Evolutionary conservation across 441 rosid species (phyloP).

Genomic region (Euphorbia schlechtendalii): DNA sequence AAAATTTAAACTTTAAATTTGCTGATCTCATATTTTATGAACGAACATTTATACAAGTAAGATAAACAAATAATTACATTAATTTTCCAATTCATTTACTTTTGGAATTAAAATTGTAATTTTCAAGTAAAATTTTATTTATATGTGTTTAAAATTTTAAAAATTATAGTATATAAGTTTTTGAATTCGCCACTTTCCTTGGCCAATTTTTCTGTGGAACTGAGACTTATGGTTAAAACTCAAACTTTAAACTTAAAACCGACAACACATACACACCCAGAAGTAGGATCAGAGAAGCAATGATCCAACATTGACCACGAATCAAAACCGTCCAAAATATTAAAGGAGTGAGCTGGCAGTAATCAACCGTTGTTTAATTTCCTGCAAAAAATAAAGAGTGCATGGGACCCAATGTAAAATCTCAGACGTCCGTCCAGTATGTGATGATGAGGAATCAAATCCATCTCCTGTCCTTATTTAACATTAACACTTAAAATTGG

Average conservation of each 20-base stretch:
- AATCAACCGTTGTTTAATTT: constrained; percentile 17
- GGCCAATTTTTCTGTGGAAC: neutral
- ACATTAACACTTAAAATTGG: too few relatives aligned
- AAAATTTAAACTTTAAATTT: too few relatives aligned
- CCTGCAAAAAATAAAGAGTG: constrained; percentile 8
- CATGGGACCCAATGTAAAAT: constrained; percentile 19
- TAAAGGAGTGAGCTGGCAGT: constrained; percentile 15
- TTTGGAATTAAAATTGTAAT: too few relatives aligned
- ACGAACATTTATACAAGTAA: too few relatives aligned
- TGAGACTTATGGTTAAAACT: neutral
- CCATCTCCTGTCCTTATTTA: neutral
- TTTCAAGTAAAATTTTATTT: too few relatives aligned
- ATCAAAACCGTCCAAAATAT: constrained; percentile 30
- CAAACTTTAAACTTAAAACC: neutral
- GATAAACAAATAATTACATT: too few relatives aligned
- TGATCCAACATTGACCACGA: constrained; percentile 18
- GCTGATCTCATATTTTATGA: too few relatives aligned
- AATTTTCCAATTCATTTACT: too few relatives aligned
- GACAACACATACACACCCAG: neutral
- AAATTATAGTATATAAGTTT: too few relatives aligned
- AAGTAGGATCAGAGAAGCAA: constrained; percentile 25
- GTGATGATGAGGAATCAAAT: neutral
- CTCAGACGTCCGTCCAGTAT: neutral
- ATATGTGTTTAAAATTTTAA: too few relatives aligned
- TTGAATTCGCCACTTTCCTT: too few relatives aligned